Base-by-base conservation (phyloP, 176 grass and related monocot species). In the Aegilops umbellulata region DNA sequence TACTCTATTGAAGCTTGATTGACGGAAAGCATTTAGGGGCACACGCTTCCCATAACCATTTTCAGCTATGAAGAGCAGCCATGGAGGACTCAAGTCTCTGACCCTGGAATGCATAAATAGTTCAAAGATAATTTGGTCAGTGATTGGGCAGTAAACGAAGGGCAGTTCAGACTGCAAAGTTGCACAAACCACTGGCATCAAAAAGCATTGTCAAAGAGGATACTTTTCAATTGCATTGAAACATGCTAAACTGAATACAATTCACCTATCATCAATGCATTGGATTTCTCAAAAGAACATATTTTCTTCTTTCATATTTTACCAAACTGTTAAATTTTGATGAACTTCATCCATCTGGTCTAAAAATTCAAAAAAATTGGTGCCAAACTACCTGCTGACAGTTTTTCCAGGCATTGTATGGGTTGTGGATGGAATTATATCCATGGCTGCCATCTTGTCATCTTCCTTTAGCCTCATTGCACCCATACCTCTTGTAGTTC, bases 11-110 rank as follows among this genome's bases (percentile, higher is more conserved):
- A 99, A 99, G 15, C 11, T 70, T 82, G 79, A 84, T 79, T 80
- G 83, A 12, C 82, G 69, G 85, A 99, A 96, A 82, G 83, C 84
- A 82, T 88, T 93, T 82, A 99, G 53, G 29, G 97, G 41, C 68
- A 96, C 92, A 82, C 97, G 93, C 87, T 99, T 99, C 65, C 97
- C 97, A 35, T 39, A 10, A 86, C 97, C 97, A 38, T 84, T 96
- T 84, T 99, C 97, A 82, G 97, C 85, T 67, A 96, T 86, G 90
- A 99, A 94, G 78, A 99, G 90, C 39, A 96, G 86, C 97, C 97
- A 99, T n/a, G 97, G 97, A 76, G 97, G 94, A 61, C 90, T 85
- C 46, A 70, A 36, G 79, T 90, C 65, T 82, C 66, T 95, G 64
- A 27, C 41, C 84, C 92, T 96, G 65, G 84, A 87, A 60, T 22